These are phyloP conservation scores for Phytopythium montanum DNA, from an alignment of 352 stramenopile species.

Conservation along the genomic window DNA sequence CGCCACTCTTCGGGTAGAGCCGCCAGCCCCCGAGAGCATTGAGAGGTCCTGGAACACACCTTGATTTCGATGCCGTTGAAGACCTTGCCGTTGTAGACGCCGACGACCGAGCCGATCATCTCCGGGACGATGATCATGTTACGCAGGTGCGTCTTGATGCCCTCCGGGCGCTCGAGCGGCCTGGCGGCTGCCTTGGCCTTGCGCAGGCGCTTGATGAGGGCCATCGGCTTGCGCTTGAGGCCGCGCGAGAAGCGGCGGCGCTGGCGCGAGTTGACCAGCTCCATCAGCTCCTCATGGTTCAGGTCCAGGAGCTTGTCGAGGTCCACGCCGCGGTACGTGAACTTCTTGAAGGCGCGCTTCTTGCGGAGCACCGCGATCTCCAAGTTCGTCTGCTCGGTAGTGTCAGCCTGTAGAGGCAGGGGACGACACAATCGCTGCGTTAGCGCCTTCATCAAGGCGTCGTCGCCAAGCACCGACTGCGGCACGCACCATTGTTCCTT, in stretches of 20 bases:
- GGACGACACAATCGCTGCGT: no score
- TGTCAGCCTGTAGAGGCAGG: slow-evolving; percentile 37
- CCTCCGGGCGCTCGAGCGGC: slow-evolving; percentile 96
- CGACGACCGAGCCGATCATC: slow-evolving; percentile 99
- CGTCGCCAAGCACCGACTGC: no score
- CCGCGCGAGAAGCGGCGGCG: slow-evolving; percentile 98
- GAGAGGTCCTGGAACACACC: slow-evolving; percentile 87
- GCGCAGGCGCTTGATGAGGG: slow-evolving; percentile 98
- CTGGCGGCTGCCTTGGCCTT: slow-evolving; percentile 98
- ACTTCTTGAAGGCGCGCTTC: slow-evolving; percentile 99
- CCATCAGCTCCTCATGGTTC: slow-evolving; percentile 99
- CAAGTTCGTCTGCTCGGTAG: slow-evolving; percentile 63
- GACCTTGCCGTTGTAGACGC: slow-evolving; percentile 99
- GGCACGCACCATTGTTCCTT: slow-evolving; percentile 42
- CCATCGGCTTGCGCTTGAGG: slow-evolving; percentile 99
- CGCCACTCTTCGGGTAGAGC: slow-evolving; percentile 75
- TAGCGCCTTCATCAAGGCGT: no score
- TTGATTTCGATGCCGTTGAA: slow-evolving; percentile 99
- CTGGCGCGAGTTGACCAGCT: slow-evolving; percentile 94
- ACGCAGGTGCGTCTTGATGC: slow-evolving; percentile 99
- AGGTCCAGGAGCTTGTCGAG: slow-evolving; percentile 99
- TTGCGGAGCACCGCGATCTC: slow-evolving; percentile 96
- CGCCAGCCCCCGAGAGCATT: slow-evolving; percentile 76
- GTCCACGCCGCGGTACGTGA: slow-evolving; percentile 99
- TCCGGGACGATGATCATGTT: slow-evolving; percentile 99